phyloP scores from a whole-genome alignment of 2,329 filamentous ascomycete genomes.

The Escovopsis sp. region DNA sequence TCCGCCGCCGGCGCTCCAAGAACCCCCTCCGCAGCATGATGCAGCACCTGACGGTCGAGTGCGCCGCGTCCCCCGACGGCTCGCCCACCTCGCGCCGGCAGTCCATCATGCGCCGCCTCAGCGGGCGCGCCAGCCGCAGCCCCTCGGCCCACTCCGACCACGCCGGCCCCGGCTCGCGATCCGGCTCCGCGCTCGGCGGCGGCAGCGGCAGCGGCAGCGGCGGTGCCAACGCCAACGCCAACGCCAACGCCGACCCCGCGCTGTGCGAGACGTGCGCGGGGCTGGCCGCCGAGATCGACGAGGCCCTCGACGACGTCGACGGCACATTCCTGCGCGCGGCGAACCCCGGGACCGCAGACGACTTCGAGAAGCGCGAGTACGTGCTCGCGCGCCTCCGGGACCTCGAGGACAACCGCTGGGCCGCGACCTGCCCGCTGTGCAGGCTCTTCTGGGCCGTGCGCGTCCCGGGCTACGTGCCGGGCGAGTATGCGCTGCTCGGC shows the following conservation, averaged over 20 bases:
- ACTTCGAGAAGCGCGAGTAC: constrained; percentile 18
- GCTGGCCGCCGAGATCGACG: constrained; percentile 19
- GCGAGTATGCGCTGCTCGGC: constrained; percentile 18
- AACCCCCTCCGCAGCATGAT: constrained; percentile 23
- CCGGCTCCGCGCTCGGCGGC: constrained; percentile 9
- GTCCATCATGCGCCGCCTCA: constrained; percentile 21
- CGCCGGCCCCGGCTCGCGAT: not conserved
- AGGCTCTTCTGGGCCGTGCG: constrained; percentile 20
- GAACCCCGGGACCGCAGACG: constrained; percentile 16
- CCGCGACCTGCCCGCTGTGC: constrained; percentile 20
- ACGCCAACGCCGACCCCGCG: constrained; percentile 14
- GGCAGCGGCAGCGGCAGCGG: constrained; percentile 8
- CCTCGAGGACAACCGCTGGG: constrained; percentile 19
- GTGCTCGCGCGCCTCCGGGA: constrained; percentile 14
- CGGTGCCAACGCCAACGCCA: constrained; percentile 9
- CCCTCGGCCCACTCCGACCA: constrained; percentile 20
- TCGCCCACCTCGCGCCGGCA: constrained; percentile 12
- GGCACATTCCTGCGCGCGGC: constrained; percentile 13
- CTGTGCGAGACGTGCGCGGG: constrained; percentile 18
- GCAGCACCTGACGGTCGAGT: constrained; percentile 22
- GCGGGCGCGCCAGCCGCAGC: constrained; percentile 21
- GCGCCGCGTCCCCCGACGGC: constrained; percentile 12
- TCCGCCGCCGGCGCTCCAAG: constrained; percentile 19
- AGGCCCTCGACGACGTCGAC: constrained; percentile 19
- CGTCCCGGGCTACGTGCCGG: constrained; percentile 16